phyloP scores from a whole-genome alignment of 1,284 basidiomycete genomes.

The Abortiporus biennis region DNA sequence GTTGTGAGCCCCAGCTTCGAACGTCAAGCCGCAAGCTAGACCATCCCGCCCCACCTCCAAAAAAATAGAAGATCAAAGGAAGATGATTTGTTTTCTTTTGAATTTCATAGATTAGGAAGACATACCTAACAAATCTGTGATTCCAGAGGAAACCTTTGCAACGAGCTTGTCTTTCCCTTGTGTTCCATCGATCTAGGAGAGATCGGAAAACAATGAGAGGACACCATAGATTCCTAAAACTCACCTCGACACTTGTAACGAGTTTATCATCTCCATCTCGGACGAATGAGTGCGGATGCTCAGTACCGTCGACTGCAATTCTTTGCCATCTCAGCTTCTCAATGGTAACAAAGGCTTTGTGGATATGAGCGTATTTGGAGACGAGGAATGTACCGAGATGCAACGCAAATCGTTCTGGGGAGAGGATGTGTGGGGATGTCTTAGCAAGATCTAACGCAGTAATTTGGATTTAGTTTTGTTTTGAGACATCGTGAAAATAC shows the following conservation, averaged over 20 bases:
- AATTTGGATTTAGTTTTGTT: neutral
- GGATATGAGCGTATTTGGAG: slow-evolving; percentile 76
- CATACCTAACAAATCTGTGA: slow-evolving; percentile 75
- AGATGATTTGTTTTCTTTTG: too few species aligned
- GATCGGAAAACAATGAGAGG: neutral
- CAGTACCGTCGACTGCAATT: slow-evolving; percentile 45
- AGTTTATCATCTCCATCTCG: slow-evolving; percentile 91
- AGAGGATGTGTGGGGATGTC: slow-evolving; percentile 77
- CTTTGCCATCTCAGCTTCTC: slow-evolving; percentile 85
- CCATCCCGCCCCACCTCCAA: too few species aligned
- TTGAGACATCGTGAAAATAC: neutral
- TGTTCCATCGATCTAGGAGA: slow-evolving; percentile 50
- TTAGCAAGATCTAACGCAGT: slow-evolving; percentile 70
- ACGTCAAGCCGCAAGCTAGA: too few species aligned
- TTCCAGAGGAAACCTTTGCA: slow-evolving; percentile 61
- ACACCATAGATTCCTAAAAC: slow-evolving; percentile 12
- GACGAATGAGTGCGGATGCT: slow-evolving; percentile 80
- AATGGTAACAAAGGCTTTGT: slow-evolving; percentile 72
- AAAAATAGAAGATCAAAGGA: too few species aligned
- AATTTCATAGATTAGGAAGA: too few species aligned
- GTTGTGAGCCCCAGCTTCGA: too few species aligned
- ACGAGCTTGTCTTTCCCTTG: slow-evolving; percentile 51
- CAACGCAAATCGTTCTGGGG: slow-evolving; percentile 82
- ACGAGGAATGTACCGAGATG: slow-evolving; percentile 85
- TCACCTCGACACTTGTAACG: slow-evolving; percentile 57